Evolutionary conservation across 2,329 filamentous ascomycete species (phyloP), one percentile per base, ranked within the genome.

Genomic region (Fusarium pseudocircinatum): DNA sequence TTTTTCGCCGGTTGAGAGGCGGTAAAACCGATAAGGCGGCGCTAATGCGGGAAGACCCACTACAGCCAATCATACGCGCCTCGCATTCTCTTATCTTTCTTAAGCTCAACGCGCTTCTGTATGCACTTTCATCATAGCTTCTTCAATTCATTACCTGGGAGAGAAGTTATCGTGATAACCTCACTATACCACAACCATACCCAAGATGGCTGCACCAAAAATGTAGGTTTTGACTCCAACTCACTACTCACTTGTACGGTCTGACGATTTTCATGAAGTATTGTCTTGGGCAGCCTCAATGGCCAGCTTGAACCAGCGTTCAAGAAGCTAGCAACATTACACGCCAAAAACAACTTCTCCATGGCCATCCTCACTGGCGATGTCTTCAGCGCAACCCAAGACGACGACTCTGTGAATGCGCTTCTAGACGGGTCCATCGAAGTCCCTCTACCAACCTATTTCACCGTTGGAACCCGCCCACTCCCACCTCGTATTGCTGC

Each of bases 361-460:
- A 93, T 98, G 77, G 95, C 94, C 22, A 90, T 99, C 62, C 85
- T 97, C 37, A 90, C 91, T 15, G 96, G 96, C 61, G 93, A 98
- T 79, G 86, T 98, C 12, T 98, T 98, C 79, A 85, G 87, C 24
- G 83, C 87, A 47, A 83, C 85, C 2, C 86, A 91, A 50, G 88
- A 93, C 59, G 86, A 91, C 44, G 86, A 89, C 18, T 80, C 83
- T 15, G 83, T 96, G 10, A 83, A 86, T 16, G 87, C 89, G 15
- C 87, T 99, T 7, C 83, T 98, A 2, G 83, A 89, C 32, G 94
- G 94, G n/a, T 86, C 88, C 16, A 91, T 97, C 59, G 80, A 86
- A 28, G 86, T 98, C 9, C 92, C 95, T 7, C 84, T 98, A 2
- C 92, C 95, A 3, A 97, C 93, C 14, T 99, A 99, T 84, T 99